Evolutionary conservation across 1,139 yeast genomes (phyloP).

Genomic region (Yamadazyma pseudoaaseri): DNA sequence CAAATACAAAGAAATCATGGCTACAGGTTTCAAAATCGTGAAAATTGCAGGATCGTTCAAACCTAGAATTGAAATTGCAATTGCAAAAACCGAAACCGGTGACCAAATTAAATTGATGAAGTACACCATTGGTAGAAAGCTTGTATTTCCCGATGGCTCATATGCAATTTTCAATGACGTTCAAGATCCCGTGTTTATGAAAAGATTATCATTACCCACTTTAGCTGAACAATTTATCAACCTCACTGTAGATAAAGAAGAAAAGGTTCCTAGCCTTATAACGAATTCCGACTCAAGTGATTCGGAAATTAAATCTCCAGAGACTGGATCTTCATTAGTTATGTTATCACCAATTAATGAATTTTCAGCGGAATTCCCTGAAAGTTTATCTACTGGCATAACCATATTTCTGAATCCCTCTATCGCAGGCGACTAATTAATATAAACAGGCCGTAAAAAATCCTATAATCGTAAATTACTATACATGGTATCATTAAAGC

Average conservation of each 20-base stretch:
- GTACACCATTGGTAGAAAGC: background rate
- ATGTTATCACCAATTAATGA: too few relatives aligned
- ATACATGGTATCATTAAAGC: background rate
- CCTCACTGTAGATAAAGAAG: background rate
- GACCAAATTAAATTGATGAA: background rate
- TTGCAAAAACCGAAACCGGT: constrained; percentile 5
- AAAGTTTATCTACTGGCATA: too few relatives aligned
- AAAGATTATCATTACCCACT: background rate
- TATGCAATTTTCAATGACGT: background rate
- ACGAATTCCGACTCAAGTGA: background rate
- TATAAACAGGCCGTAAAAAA: too few relatives aligned
- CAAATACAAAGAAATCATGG: constrained; percentile 8
- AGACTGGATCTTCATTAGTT: too few relatives aligned
- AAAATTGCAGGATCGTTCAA: constrained; percentile 8
- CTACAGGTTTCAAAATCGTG: constrained; percentile 5
- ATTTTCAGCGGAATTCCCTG: too few relatives aligned
- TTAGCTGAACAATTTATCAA: background rate
- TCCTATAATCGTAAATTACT: too few relatives aligned
- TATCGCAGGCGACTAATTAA: too few relatives aligned
- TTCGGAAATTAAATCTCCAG: background rate
- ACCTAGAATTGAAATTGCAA: constrained; percentile 7
- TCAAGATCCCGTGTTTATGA: background rate
- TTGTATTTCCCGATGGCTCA: background rate
- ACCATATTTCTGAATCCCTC: too few relatives aligned
- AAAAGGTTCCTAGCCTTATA: too few relatives aligned